Conservation (phyloP, 305 asterid species). For the Nicotiana rustica region DNA sequence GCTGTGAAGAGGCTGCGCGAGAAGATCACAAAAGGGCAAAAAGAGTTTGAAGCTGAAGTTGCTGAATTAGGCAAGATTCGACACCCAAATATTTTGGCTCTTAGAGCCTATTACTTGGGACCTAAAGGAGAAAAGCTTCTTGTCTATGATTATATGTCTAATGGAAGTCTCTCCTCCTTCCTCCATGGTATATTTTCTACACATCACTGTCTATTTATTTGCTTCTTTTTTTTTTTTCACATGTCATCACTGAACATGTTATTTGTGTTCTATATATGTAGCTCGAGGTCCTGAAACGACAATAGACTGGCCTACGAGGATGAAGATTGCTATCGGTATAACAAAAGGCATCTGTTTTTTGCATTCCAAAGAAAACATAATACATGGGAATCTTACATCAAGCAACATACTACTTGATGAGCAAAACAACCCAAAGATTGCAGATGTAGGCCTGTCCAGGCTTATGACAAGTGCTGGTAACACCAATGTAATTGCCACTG, state of each 20-base stretch:
- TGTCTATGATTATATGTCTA: slow-evolving; percentile 55
- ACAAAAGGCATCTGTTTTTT: slow-evolving; percentile 73
- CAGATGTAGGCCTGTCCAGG: slow-evolving; percentile 69
- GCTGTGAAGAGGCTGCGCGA: slow-evolving; percentile 61
- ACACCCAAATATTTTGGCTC: slow-evolving; percentile 51
- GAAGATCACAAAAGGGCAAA: slow-evolving; percentile 59
- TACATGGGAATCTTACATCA: slow-evolving; percentile 72
- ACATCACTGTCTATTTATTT: not conserved
- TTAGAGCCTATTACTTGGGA: slow-evolving; percentile 62
- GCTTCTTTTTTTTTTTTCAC: not conserved
- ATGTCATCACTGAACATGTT: not conserved
- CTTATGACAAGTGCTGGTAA: slow-evolving; percentile 72
- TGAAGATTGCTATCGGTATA: slow-evolving; percentile 68
- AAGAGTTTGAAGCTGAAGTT: slow-evolving; percentile 58
- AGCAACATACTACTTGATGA: slow-evolving; percentile 57
- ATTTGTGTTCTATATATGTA: slow-evolving; percentile 43
- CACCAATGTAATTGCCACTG: slow-evolving; percentile 68
- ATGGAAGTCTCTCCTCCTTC: slow-evolving; percentile 59
- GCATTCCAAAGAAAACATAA: slow-evolving; percentile 61
- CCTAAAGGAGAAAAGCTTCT: slow-evolving; percentile 71
- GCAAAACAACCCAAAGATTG: slow-evolving; percentile 49
- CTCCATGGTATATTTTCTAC: slow-evolving; percentile 51
- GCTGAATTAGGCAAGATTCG: slow-evolving; percentile 55
- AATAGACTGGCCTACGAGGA: slow-evolving; percentile 79
- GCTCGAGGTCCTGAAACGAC: slow-evolving; percentile 88